Conservation (phyloP, 768 basidiomycete genomes). For the Megacollybia marginata region DNA sequence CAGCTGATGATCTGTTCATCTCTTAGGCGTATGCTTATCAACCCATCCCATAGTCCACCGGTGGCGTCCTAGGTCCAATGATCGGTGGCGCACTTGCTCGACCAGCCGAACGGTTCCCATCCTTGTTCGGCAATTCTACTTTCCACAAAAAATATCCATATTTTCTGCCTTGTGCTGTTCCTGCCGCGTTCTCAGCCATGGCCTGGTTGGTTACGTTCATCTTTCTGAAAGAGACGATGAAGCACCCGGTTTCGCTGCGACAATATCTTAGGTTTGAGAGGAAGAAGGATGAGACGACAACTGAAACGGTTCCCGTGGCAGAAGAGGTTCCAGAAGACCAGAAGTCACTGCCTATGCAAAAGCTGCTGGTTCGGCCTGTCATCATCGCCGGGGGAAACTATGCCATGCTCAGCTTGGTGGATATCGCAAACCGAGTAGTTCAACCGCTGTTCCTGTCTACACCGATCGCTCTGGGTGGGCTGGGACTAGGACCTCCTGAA, state of each 20-base stretch:
- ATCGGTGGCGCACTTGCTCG: constrained; percentile 42
- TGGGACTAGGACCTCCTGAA: constrained; percentile 55
- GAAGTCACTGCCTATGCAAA: constrained; percentile 41
- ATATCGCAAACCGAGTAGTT: constrained; percentile 58
- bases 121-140: constrained; percentile 30
- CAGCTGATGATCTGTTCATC: neutral
- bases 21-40: constrained; percentile 56
- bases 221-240: constrained; percentile 47
- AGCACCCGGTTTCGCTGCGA: constrained; percentile 15
- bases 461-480: constrained; percentile 59
- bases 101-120: constrained; percentile 41
- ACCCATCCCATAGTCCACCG: constrained; percentile 33
- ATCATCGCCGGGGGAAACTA: constrained; percentile 61
- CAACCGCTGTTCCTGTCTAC: constrained; percentile 72
- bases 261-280: constrained; percentile 15
- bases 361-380: constrained; percentile 47
- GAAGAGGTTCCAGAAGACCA: constrained; percentile 10
- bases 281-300: too few species aligned
- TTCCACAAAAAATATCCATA: constrained; percentile 46
- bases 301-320: neutral
- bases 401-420: constrained; percentile 53
- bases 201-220: constrained; percentile 45
- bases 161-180: constrained; percentile 63
- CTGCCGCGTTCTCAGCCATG: constrained; percentile 52
- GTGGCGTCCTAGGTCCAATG: constrained; percentile 24